These are phyloP conservation scores for Magnaporthales sp. DNA, from an alignment of 2,329 filamentous ascomycete genomes.

Conservation along the genomic window DNA sequence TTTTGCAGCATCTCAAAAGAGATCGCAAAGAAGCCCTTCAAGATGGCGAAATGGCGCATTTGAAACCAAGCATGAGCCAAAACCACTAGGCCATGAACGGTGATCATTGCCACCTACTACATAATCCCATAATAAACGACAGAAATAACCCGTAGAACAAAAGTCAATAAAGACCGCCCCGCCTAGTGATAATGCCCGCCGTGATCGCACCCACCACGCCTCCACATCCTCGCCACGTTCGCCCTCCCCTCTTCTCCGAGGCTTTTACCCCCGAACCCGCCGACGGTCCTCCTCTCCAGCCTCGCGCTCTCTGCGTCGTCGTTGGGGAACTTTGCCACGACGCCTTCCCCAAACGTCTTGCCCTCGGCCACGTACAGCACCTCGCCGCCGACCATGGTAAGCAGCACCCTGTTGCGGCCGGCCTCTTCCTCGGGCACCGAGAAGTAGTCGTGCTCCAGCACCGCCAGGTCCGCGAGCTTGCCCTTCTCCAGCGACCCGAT, in stretches of 20 bases:
- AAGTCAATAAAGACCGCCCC: not conserved
- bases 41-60: no score
- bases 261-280: not conserved
- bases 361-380: not conserved
- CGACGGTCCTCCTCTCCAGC: not conserved
- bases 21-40: no score
- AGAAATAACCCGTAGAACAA: not conserved
- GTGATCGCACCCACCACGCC: not conserved
- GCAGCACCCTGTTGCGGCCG: not conserved
- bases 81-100: no score
- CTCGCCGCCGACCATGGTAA: conserved; percentile 4
- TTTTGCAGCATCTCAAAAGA: no score
- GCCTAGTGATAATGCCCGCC: not conserved
- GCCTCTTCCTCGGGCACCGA: not conserved
- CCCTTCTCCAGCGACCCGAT: conserved; percentile 10
- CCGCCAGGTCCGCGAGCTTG: conserved; percentile 7
- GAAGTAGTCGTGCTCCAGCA: not conserved
- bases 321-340: conserved; percentile 3
- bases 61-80: no score
- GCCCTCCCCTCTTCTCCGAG: not conserved
- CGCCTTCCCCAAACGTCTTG: not conserved
- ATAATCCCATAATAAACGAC: not conserved
- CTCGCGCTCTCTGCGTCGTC: not conserved
- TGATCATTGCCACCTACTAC: no score
- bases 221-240: not conserved